phyloP scores from a whole-genome alignment of 2,329 filamentous ascomycete species.

The Cladosporium oxysporum region DNA sequence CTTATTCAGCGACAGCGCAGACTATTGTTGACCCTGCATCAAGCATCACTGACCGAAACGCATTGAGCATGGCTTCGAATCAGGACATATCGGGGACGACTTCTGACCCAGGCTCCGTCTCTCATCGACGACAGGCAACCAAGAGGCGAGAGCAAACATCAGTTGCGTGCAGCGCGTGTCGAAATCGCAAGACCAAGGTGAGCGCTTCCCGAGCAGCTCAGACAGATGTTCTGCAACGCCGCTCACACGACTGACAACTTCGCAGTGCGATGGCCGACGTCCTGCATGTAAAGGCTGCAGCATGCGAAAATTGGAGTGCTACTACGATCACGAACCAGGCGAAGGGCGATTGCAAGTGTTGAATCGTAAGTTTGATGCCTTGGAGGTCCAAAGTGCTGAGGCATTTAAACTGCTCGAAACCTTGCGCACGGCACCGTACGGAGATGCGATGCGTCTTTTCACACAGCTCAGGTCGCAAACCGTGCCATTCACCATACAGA shows the following conservation, averaged over 20 bases:
- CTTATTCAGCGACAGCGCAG: background rate
- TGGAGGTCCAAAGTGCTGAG: background rate
- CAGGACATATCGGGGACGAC: background rate
- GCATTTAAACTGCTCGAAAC: background rate
- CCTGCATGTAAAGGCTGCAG: background rate
- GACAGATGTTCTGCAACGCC: background rate
- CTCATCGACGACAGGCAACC: background rate
- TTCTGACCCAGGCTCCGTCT: background rate
- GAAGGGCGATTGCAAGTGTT: background rate
- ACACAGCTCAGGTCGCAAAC: background rate
- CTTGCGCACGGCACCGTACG: background rate
- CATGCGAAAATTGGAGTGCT: background rate
- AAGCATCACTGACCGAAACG: background rate
- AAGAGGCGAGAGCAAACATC: background rate
- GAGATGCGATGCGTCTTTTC: background rate
- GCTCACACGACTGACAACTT: background rate
- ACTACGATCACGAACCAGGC: background rate
- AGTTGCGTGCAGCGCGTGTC: background rate
- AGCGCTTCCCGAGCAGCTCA: background rate
- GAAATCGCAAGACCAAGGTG: background rate
- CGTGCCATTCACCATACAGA: background rate
- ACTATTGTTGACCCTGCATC: background rate
- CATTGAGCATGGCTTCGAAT: background rate
- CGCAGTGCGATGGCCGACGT: background rate
- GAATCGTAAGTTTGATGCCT: background rate